phyloP scores from a whole-genome alignment of 2,329 filamentous ascomycete species.

The Trichoderma pleuroti region DNA sequence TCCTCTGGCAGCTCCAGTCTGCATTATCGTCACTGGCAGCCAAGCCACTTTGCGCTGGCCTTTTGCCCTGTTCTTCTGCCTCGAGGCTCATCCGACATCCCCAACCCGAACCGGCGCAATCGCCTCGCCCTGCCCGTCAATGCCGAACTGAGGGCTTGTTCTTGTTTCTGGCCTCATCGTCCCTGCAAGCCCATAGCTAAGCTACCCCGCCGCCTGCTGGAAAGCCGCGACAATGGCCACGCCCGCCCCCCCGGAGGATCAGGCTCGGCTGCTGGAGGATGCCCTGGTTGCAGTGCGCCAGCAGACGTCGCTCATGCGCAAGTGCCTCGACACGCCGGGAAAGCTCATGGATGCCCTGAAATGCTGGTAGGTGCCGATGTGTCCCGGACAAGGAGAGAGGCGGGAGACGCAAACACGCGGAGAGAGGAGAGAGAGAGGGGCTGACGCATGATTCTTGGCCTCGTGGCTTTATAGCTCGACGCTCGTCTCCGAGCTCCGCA shows the following conservation, averaged over 20 bases:
- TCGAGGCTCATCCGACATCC: conserved; percentile 1
- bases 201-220: conserved; percentile 31
- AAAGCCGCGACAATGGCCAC: conserved; percentile 40
- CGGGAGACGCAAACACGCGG: neutral
- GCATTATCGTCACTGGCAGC: conserved; percentile 14
- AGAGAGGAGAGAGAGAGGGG: neutral
- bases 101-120: conserved; percentile 14
- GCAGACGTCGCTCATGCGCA: conserved; percentile 95
- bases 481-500: conserved; percentile 95
- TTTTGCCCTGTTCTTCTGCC: neutral
- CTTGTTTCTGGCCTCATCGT: conserved; percentile 15
- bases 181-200: conserved; percentile 18
- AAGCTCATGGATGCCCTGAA: conserved; percentile 99
- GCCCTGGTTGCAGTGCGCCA: conserved; percentile 93
- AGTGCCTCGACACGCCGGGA: conserved; percentile 92
- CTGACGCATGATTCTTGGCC: conserved; percentile 20
- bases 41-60: conserved; percentile 18
- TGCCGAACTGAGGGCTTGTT: conserved; percentile 26
- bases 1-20: neutral
- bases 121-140: conserved; percentile 24
- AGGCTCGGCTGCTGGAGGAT: conserved; percentile 93
- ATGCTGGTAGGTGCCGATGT: conserved; percentile 74
- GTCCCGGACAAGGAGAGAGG: neutral
- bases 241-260: conserved; percentile 69
- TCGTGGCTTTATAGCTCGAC: conserved; percentile 67